phyloP scores from a whole-genome alignment of 768 basidiomycete genomes.

The Amanita thiersii region DNA sequence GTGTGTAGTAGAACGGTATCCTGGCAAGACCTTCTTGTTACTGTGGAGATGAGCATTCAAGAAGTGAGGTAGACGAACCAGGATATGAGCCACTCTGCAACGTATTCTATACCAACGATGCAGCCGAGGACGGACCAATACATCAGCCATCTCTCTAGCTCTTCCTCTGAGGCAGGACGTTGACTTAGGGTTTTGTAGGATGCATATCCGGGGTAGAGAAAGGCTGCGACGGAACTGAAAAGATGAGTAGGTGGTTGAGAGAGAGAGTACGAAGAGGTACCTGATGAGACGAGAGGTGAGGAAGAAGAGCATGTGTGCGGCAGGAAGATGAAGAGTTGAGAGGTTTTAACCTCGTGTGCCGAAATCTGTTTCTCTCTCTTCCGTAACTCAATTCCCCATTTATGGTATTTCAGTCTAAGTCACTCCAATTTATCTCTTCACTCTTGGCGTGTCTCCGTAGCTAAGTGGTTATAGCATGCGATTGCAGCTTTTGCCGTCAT shows the following conservation, averaged over 20 bases:
- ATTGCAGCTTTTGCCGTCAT: too few species aligned
- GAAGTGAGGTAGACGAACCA: constrained; percentile 46
- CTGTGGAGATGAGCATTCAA: not conserved
- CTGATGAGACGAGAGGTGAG: constrained; percentile 40
- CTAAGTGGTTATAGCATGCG: too few species aligned
- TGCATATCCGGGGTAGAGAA: constrained; percentile 90
- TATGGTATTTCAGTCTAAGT: too few species aligned
- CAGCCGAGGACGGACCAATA: constrained; percentile 92
- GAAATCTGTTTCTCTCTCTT: too few species aligned
- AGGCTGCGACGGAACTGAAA: constrained; percentile 60
- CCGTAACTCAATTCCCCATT: too few species aligned
- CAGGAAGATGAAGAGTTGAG: not conserved
- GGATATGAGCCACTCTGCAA: constrained; percentile 80
- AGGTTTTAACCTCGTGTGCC: too few species aligned
- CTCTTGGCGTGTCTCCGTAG: too few species aligned
- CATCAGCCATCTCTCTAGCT: constrained; percentile 93
- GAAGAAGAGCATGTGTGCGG: constrained; percentile 34
- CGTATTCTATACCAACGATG: constrained; percentile 73
- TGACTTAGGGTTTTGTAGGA: constrained; percentile 93
- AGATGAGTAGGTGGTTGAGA: not conserved
- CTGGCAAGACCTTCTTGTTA: constrained; percentile 26
- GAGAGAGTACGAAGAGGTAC: constrained; percentile 16
- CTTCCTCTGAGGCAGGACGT: constrained; percentile 76
- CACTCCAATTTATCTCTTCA: too few species aligned
- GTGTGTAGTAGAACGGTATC: constrained; percentile 82